Conservation (phyloP, 1,284 basidiomycete species). For the Pascua guehoae region DNA sequence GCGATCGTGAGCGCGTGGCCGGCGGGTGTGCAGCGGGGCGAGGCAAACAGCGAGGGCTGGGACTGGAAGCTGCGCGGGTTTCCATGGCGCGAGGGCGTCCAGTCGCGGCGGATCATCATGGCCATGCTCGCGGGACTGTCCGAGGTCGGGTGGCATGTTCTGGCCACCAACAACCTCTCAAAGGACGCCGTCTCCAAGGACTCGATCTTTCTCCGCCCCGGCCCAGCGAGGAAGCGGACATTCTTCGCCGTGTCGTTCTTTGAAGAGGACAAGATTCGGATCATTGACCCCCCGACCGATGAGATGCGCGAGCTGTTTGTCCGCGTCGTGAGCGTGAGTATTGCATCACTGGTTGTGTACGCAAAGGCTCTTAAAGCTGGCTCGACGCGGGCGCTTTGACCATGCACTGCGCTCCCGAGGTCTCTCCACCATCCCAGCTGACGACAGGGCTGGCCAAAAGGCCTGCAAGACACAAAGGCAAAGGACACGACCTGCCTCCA, state of each 20-base stretch:
- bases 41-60: not conserved
- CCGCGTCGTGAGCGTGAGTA: not conserved
- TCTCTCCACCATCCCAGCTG: not conserved
- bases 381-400: too few relatives aligned
- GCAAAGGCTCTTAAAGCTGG: too few relatives aligned
- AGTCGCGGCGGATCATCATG: not conserved
- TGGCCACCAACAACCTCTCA: not conserved
- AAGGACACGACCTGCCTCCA: not conserved
- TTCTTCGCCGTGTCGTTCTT: conserved; percentile 1
- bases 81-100: not conserved
- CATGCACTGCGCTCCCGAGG: too few relatives aligned
- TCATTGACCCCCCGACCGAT: not conserved
- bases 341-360: too few relatives aligned
- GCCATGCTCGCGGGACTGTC: not conserved
- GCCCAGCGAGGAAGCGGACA: not conserved
- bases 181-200: not conserved
- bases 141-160: not conserved
- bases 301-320: not conserved
- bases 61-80: not conserved
- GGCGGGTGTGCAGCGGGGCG: not conserved
- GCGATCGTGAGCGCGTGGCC: not conserved
- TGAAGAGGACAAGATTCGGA: not conserved
- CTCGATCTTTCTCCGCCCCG: not conserved
- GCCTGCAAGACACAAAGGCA: not conserved
- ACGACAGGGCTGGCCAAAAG: not conserved